Evolutionary conservation across 164 flowering plant genomes (phyloP).

Genomic region (Tetrastigma voinierianum): DNA sequence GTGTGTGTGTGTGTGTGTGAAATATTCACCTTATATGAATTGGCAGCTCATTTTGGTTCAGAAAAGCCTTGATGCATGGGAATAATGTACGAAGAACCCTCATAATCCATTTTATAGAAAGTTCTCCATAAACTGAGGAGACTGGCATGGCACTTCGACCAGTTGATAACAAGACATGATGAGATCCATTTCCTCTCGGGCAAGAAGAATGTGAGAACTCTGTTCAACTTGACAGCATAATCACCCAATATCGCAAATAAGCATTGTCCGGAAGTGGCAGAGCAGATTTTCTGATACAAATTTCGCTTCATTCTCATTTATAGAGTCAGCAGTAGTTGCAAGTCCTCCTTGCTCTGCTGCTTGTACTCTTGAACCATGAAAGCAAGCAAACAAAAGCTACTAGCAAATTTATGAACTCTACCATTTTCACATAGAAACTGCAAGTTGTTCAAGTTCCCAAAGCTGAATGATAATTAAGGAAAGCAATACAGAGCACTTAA

Average conservation of each 20-base stretch:
- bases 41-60: constrained; percentile 66
- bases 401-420: constrained; percentile 92
- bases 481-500: background rate
- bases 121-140: constrained; percentile 65
- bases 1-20: too few species aligned
- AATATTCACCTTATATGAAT: constrained; percentile 67
- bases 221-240: constrained; percentile 67
- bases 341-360: constrained; percentile 31
- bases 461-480: constrained; percentile 70
- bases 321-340: constrained; percentile 17
- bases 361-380: constrained; percentile 78
- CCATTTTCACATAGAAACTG: constrained; percentile 95
- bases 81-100: constrained; percentile 79
- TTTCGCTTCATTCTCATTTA: constrained; percentile 21
- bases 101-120: constrained; percentile 81
- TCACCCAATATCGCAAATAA: constrained; percentile 53
- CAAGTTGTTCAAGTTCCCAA: constrained; percentile 85
- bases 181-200: constrained; percentile 43
- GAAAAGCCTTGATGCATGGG: constrained; percentile 86
- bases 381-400: constrained; percentile 83
- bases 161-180: constrained; percentile 33
- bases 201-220: constrained; percentile 66
- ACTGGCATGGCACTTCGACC: constrained; percentile 41
- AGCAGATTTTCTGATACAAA: constrained; percentile 14
- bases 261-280: constrained; percentile 19